Percentiles rank a stretch among this genome's conserved stretches.
These are phyloP conservation scores for Biscutella laevigata DNA, from an alignment of 441 rosid species.

Conservation along the genomic window DNA sequence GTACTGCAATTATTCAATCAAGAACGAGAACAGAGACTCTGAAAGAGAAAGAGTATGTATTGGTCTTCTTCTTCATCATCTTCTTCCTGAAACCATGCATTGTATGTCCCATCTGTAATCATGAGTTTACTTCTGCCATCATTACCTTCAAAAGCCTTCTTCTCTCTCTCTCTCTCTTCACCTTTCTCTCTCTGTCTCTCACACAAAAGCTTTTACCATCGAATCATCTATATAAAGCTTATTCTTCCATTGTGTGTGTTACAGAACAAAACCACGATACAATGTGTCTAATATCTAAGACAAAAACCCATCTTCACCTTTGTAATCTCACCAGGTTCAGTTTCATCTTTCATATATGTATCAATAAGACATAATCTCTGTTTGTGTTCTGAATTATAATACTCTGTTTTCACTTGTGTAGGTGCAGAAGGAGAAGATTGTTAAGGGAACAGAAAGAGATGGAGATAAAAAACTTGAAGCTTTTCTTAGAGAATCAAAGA, in stretches of 20 bases:
- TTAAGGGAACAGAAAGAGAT: constrained; percentile 28
- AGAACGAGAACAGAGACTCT: constrained; percentile 8
- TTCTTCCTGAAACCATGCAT: constrained; percentile 26
- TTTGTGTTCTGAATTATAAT: not conserved
- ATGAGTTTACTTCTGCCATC: constrained; percentile 52
- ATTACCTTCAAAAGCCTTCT: constrained; percentile 35
- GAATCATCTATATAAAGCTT: constrained; percentile 9
- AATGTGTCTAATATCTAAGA: constrained; percentile 24
- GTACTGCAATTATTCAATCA: constrained; percentile 4
- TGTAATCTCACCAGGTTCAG: constrained; percentile 34
- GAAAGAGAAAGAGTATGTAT: not conserved
- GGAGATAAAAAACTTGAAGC: constrained; percentile 51
- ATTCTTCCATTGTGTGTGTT: not conserved
- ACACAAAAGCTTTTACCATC: not conserved
- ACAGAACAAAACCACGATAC: not conserved
- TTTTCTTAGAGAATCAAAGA: constrained; percentile 52
- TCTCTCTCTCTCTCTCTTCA: too few species aligned
- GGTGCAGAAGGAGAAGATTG: constrained; percentile 31
- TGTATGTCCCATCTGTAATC: constrained; percentile 38
- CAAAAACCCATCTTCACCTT: constrained; percentile 19
- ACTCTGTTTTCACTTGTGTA: too few species aligned
- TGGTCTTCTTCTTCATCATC: constrained; percentile 30
- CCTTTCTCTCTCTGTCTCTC: constrained; percentile 18
- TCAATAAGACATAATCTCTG: not conserved
- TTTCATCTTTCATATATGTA: not conserved